Evolutionary conservation across 2,329 filamentous ascomycete genomes (phyloP).

Genomic region (Xylariaceae sp.): DNA sequence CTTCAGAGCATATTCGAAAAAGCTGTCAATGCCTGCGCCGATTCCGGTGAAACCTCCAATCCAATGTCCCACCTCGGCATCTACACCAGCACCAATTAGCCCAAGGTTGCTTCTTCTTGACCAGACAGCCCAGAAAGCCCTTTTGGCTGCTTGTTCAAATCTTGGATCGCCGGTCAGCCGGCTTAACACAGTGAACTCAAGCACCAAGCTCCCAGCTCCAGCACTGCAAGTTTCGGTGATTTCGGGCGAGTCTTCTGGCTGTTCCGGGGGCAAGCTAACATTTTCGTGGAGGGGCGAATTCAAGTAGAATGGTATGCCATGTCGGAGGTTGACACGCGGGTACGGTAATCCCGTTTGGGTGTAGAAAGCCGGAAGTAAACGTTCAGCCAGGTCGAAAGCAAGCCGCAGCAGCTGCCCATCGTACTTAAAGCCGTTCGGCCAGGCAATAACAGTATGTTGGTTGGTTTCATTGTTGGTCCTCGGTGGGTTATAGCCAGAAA

Average conservation of each 20-base stretch:
- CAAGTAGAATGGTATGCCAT: slow-evolving; percentile 89
- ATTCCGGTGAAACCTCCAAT: slow-evolving; percentile 88
- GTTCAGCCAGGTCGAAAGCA: slow-evolving; percentile 80
- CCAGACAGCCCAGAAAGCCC: slow-evolving; percentile 99
- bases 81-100: slow-evolving; percentile 87
- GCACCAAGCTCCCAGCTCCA: slow-evolving; percentile 90
- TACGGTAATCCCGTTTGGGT: slow-evolving; percentile 91
- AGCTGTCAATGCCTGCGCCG: slow-evolving; percentile 94
- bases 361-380: slow-evolving; percentile 89
- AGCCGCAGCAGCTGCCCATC: slow-evolving; percentile 89
- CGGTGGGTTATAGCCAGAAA: slow-evolving; percentile 70
- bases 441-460: slow-evolving; percentile 65
- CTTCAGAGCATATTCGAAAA: slow-evolving; percentile 97
- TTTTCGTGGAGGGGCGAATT: slow-evolving; percentile 78
- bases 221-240: slow-evolving; percentile 97
- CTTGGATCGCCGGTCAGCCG: slow-evolving; percentile 81
- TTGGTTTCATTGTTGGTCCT: slow-evolving; percentile 48
- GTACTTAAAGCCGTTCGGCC: slow-evolving; percentile 79
- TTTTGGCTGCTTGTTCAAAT: slow-evolving; percentile 89
- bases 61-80: slow-evolving; percentile 90
- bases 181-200: slow-evolving; percentile 91
- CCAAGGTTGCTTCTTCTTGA: slow-evolving; percentile 80
- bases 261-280: slow-evolving; percentile 44
- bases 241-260: slow-evolving; percentile 57
- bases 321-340: slow-evolving; percentile 86